Evolutionary conservation across 2,329 filamentous ascomycete genomes (phyloP), one percentile per base, ranked within the genome.

Genomic region (Penicillium sp.): DNA sequence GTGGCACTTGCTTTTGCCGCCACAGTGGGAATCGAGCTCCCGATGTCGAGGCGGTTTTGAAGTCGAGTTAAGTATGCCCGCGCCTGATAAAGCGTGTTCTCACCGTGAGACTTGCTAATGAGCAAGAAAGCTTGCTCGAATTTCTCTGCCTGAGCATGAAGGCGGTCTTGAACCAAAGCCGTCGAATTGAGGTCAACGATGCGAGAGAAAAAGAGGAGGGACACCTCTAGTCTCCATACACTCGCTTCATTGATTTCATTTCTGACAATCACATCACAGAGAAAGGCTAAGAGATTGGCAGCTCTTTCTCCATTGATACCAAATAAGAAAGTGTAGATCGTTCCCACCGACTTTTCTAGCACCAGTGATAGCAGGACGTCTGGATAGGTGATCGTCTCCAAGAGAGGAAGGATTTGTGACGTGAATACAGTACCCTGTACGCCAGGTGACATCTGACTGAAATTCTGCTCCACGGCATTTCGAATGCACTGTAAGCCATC

Each of bases 291-390:
- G 12, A 37, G 35, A 6, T 16, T n/a, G 15, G 14, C 35, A 13
- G 28, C 28, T n/a, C 28, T 28, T 26, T 69, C 69, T 27, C 55
- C 54, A n/a, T n/a, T n/a, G 54, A 35, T 2, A n/a, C 69, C 68
- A 37, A 62, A 72, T 8, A 73, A 48, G 45, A 64, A 62, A 20
- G 62, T 70, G 52, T 65, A 70, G 15, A 74, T 64, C 2, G 61
- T 69, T 12, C 59, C 64, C 9, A 71, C 54, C 2, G 61, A 52
- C 10, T 59, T 54, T 41, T 72, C 66, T 4, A 72, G 45, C 2
- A 71, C 51, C 8, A 68, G 41, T 0, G 69, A 72, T 4, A 57
- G 57, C 15, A 68, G 46, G 1, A 73, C 58, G 25, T 65, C 57
- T 0, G 60, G 52, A 42, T 71, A 56, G 1, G 68, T 63, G 17